Conservation (phyloP, 2,329 filamentous ascomycete genomes). For the Penicillium griseofulvum region DNA sequence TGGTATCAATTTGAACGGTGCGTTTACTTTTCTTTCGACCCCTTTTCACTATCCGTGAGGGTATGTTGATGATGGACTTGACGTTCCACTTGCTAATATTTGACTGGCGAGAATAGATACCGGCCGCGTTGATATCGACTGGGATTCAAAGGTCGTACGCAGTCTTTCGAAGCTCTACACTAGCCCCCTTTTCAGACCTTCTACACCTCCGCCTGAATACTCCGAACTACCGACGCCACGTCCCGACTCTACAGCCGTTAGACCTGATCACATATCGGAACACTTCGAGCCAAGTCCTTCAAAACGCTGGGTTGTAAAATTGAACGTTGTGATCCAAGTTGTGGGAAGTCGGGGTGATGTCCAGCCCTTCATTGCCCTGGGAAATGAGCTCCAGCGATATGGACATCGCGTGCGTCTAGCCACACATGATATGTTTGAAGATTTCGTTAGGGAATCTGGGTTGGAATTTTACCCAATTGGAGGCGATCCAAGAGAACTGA, state of each 20-base stretch:
- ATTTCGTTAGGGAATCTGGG: constrained; percentile 52
- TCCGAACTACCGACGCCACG: neutral
- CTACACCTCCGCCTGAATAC: neutral
- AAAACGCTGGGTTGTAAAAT: constrained; percentile 13
- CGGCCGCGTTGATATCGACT: neutral
- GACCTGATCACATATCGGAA: neutral
- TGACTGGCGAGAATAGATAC: neutral
- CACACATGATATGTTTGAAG: constrained; percentile 55
- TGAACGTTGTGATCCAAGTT: constrained; percentile 57
- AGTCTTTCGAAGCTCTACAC: neutral
- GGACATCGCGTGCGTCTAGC: constrained; percentile 58
- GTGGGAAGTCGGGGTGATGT: constrained; percentile 58
- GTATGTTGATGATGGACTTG: no score
- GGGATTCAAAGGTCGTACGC: neutral
- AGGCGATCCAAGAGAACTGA: constrained; percentile 53
- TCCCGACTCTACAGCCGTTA: neutral
- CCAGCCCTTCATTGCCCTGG: constrained; percentile 60
- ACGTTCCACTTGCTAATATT: neutral
- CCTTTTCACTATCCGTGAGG: no score
- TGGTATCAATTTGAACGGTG: no score
- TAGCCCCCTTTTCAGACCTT: neutral
- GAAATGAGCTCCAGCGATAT: constrained; percentile 49
- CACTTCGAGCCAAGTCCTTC: neutral
- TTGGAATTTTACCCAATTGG: constrained; percentile 60
- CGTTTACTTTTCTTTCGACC: no score